These are phyloP conservation scores for Solanum hybrid DNA, from an alignment of 305 asterid genomes.

Conservation along the genomic window DNA sequence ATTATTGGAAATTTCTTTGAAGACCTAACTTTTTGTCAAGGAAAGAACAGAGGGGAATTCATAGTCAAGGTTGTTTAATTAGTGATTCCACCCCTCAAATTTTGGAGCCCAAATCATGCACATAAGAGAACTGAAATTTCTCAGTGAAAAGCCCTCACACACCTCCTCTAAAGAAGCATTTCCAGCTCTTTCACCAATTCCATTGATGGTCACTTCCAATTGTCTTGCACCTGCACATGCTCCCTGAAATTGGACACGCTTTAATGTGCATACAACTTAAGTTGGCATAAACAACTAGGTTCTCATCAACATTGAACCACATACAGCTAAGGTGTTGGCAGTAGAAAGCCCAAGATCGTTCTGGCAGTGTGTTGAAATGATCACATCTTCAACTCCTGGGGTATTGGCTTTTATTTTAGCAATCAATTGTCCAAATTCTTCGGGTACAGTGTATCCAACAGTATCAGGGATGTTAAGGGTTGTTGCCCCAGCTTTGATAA, in stretches of 20 bases:
- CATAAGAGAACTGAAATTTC: neutral
- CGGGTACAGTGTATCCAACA: conserved; percentile 69
- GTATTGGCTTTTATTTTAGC: conserved; percentile 84
- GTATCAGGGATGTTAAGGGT: conserved; percentile 97
- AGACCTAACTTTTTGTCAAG: neutral
- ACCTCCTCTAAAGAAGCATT: conserved; percentile 98
- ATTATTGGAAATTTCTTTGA: neutral
- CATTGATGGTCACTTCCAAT: conserved; percentile 89
- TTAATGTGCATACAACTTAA: neutral
- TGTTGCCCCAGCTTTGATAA: conserved; percentile 91
- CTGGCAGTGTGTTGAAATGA: conserved; percentile 92
- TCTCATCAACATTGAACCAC: conserved; percentile 14
- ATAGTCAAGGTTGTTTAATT: neutral
- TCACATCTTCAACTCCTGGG: conserved; percentile 77
- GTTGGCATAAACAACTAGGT: conserved; percentile 4
- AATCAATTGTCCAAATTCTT: conserved; percentile 74
- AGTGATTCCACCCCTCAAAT: neutral
- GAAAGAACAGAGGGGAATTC: neutral
- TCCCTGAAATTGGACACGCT: conserved; percentile 43
- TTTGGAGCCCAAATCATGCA: conserved; percentile 6
- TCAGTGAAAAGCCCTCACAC: conserved; percentile 1
- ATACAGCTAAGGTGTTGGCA: conserved; percentile 77
- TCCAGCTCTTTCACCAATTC: conserved; percentile 98
- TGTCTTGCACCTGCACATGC: conserved; percentile 96
- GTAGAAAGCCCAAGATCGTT: conserved; percentile 96